Percentiles rank a stretch among this genome's conserved stretches.
Evolutionary conservation across 2,329 filamentous ascomycete genomes (phyloP).

Genomic region (Colletotrichum simmondsii): DNA sequence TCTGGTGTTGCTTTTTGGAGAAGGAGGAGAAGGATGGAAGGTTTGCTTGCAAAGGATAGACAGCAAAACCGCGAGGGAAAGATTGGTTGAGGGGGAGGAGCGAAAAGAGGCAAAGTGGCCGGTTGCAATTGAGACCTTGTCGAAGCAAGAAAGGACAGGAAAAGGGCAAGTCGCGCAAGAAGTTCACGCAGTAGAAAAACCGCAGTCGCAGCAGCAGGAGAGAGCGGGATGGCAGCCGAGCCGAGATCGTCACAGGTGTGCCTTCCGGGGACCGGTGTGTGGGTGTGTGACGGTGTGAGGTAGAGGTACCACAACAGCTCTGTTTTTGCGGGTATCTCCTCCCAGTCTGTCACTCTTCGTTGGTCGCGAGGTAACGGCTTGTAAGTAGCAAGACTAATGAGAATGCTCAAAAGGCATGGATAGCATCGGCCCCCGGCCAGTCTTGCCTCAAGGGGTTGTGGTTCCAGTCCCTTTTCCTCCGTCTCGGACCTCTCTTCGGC

Average conservation of each 20-base stretch:
- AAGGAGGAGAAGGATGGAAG: constrained; percentile 2
- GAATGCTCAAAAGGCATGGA: constrained; percentile 11
- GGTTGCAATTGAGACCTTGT: constrained; percentile 31
- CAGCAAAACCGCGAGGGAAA: neutral
- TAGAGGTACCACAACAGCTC: constrained; percentile 25
- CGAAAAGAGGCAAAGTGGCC: neutral
- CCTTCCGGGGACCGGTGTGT: constrained; percentile 18
- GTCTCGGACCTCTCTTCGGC: constrained; percentile 30
- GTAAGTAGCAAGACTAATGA: constrained; percentile 24
- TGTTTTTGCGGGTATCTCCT: neutral
- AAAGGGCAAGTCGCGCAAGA: constrained; percentile 12
- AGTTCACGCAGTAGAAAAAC: constrained; percentile 20
- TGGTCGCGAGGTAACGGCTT: neutral
- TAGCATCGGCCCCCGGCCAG: constrained; percentile 11
- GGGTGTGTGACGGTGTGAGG: constrained; percentile 7
- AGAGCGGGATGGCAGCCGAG: constrained; percentile 28
- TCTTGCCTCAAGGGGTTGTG: neutral
- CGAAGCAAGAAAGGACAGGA: neutral
- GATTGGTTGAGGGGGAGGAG: neutral
- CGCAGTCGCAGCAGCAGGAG: constrained; percentile 8
- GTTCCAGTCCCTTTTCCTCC: neutral
- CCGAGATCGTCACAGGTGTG: constrained; percentile 33
- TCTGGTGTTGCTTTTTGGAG: neutral
- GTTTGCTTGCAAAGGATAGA: neutral
- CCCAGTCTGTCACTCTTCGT: neutral